Conservation (phyloP, 345 rosid species). For the Citrus inodora region DNA sequence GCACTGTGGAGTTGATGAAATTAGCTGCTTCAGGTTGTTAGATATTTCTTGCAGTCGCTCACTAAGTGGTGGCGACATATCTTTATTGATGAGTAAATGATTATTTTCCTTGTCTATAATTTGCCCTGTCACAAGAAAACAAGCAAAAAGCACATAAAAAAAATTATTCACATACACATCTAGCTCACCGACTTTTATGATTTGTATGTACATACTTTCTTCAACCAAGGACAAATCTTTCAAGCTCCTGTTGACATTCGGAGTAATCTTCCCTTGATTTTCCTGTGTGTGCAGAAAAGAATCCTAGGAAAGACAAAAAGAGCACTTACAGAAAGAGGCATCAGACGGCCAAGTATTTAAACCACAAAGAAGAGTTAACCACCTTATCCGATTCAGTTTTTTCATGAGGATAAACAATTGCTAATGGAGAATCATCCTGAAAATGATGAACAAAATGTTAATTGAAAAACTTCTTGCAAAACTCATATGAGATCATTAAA, state of each 20-base stretch:
- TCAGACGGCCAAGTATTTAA: background rate
- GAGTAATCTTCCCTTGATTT: slow-evolving; percentile 22
- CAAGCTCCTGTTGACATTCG: slow-evolving; percentile 7
- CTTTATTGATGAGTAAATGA: slow-evolving; percentile 19
- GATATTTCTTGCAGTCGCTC: slow-evolving; percentile 48
- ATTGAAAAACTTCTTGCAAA: background rate
- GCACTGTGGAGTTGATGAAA: slow-evolving; percentile 31
- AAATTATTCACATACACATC: background rate
- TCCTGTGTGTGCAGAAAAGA: slow-evolving; percentile 12
- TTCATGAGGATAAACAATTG: slow-evolving; percentile 2
- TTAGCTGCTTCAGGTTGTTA: slow-evolving; percentile 48
- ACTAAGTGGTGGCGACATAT: slow-evolving; percentile 54
- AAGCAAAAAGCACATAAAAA: background rate
- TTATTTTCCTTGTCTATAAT: slow-evolving; percentile 48
- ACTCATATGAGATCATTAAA: background rate
- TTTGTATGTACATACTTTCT: slow-evolving; percentile 32
- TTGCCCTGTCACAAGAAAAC: slow-evolving; percentile 20
- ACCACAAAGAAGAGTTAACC: background rate
- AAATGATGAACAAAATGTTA: background rate
- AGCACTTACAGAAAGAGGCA: background rate
- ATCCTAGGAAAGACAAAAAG: slow-evolving; percentile 16
- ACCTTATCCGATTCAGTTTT: slow-evolving; percentile 14
- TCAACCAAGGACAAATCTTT: slow-evolving; percentile 17
- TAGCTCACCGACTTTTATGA: background rate
- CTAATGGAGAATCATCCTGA: slow-evolving; percentile 14